Conservation (phyloP, 805 yeast species). For the Teunomyces cretensis region DNA sequence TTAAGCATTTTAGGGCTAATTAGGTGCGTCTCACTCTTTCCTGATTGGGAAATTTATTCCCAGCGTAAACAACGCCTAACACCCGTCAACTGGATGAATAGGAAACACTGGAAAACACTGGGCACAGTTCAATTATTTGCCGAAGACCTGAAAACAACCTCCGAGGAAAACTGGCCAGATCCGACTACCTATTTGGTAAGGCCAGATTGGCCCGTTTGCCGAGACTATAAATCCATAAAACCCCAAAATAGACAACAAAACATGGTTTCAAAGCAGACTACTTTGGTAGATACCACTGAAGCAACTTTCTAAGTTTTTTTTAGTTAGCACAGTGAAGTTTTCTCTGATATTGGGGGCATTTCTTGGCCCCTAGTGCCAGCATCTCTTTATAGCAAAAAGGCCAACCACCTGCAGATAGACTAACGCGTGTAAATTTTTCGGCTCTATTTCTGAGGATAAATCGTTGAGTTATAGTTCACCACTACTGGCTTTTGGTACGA, state of each 20-base stretch:
- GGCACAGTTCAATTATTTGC: no score
- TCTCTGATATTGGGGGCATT: not conserved
- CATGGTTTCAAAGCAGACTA: no score
- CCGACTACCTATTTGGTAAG: no score
- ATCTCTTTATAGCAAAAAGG: not conserved
- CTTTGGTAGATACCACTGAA: no score
- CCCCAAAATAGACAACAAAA: no score
- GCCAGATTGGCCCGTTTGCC: no score
- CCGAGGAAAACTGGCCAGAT: no score
- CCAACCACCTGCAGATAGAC: not conserved
- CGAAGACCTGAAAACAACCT: no score
- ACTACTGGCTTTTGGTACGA: not conserved
- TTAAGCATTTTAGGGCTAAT: not conserved
- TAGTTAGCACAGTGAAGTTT: no score
- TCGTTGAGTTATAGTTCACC: not conserved
- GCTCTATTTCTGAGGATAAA: slow-evolving; percentile 1
- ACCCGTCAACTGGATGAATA: not conserved
- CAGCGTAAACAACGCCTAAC: not conserved
- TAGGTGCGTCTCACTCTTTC: slow-evolving; percentile 1
- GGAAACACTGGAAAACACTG: not conserved
- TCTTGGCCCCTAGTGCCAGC: not conserved
- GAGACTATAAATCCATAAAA: no score
- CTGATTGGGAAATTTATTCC: not conserved
- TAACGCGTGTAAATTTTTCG: slow-evolving; percentile 4
- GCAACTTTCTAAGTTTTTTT: no score